Evolutionary conservation across 441 rosid species (phyloP), one percentile per base, ranked within the genome.

Genomic region (Gossypium laxum): DNA sequence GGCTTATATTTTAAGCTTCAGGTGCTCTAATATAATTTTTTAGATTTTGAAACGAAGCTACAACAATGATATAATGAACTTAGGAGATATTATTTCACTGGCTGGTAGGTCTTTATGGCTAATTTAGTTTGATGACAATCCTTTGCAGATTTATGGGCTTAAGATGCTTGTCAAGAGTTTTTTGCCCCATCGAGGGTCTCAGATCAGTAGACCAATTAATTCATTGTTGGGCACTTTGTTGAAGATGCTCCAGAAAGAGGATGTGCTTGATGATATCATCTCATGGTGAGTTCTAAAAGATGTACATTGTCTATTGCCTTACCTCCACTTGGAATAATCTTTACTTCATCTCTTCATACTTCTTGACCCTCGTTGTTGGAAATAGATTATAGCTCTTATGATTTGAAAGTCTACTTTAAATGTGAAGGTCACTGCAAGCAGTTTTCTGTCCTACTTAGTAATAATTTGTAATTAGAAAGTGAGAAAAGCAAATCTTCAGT

Each of bases 151-250:
- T 76, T 91, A 85, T 86, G 97, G 90, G 72, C 88, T 95, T 69
- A 95, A 91, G 82, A 78, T 89, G 69, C 89, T 95, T 64, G 96
- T 88, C 72, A 91, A 81, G 84, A 87, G 95, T 75, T 92, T 91
- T 83, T 81, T 91, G 86, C 92, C 96, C 51, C 84, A 81, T 77
- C 83, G 54, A 74, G 90, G 93, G 71, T 76, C 81, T 76, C 84
- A 63, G 41, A 77, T 83, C 78, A 78, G 71, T 67, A 67, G 84
- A 73, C 79, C 85, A 77, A 86, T 90, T 63, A 74, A 82, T 78
- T 86, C 78, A 55, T 78, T 95, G 76, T 71, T 92, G 77, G 79
- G 70, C 45, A 15, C 82, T 77, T 81, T 95, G 82, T 80, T 75
- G 54, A 85, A 85, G 78, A 84, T 91, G 84, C 81, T 92, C 71